phyloP scores from a whole-genome alignment of 2,329 filamentous ascomycete species.

The Teratosphaeriaceae sp. region DNA sequence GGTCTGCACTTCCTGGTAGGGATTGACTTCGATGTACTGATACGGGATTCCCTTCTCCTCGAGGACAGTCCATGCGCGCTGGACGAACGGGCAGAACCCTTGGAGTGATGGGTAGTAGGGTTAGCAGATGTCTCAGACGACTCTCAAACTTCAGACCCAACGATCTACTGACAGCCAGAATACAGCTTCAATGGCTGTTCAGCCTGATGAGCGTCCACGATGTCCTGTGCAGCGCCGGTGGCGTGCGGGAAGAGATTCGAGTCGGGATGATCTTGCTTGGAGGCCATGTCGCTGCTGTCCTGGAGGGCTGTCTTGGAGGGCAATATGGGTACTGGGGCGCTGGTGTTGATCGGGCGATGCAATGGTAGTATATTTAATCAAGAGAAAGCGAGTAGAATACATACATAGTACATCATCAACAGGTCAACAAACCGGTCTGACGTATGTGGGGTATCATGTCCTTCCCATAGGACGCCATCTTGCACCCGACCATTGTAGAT shows the following conservation, averaged over 20 bases:
- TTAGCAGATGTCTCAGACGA: constrained; percentile 17
- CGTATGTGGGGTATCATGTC: constrained; percentile 5
- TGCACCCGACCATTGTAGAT: background rate
- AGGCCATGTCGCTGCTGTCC: constrained; percentile 2
- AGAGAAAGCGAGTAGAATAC: too few relatives aligned
- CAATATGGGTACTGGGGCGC: background rate
- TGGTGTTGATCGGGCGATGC: too few relatives aligned
- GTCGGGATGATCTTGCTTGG: constrained; percentile 29
- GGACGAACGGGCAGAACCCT: constrained; percentile 53
- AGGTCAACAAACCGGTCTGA: too few relatives aligned
- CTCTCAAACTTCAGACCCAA: too few relatives aligned
- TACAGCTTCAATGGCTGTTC: constrained; percentile 28
- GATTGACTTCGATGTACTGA: constrained; percentile 65
- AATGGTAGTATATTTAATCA: too few relatives aligned
- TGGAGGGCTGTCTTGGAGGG: too few relatives aligned
- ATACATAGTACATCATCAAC: too few relatives aligned
- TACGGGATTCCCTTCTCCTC: constrained; percentile 67
- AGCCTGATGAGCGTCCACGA: constrained; percentile 27
- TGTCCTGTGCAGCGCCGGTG: constrained; percentile 37
- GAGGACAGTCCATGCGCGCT: constrained; percentile 66
- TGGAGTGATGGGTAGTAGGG: too few relatives aligned
- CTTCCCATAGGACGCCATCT: background rate
- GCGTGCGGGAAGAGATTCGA: constrained; percentile 39
- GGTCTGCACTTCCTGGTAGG: constrained; percentile 71
- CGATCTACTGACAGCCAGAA: too few relatives aligned